These are phyloP conservation scores for Malassezia pachydermatis DNA, from an alignment of 1,284 basidiomycete genomes.

Conservation along the genomic window DNA sequence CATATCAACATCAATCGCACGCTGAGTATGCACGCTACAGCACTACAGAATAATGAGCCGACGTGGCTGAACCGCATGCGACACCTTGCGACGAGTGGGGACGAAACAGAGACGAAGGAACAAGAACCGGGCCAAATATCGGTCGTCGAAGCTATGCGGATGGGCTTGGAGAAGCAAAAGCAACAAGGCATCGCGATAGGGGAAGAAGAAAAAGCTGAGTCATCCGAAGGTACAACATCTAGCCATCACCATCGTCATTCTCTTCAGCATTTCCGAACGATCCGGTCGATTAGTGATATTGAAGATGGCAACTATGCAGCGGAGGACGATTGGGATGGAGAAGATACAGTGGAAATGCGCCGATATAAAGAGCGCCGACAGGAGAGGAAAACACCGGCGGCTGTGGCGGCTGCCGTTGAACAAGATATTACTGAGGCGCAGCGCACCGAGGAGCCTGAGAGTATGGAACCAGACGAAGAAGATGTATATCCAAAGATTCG, in stretches of 20 bases:
- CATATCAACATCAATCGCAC: slow-evolving; percentile 37
- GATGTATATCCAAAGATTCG: slow-evolving; percentile 28
- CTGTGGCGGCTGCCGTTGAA: slow-evolving; percentile 8
- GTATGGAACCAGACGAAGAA: slow-evolving; percentile 4
- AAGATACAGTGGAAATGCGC: slow-evolving; percentile 34
- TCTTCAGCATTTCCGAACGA: too few species aligned
- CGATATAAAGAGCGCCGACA: slow-evolving; percentile 16
- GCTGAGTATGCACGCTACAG: slow-evolving; percentile 10
- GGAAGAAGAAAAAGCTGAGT: not conserved
- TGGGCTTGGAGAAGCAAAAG: slow-evolving; percentile 1
- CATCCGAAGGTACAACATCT: too few species aligned
- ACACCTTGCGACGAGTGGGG: slow-evolving; percentile 6
- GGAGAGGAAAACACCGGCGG: slow-evolving; percentile 6
- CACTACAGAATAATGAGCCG: slow-evolving; percentile 28
- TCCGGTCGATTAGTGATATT: not conserved
- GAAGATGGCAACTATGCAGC: slow-evolving; percentile 1
- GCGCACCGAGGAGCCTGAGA: not conserved
- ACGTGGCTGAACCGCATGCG: slow-evolving; percentile 37
- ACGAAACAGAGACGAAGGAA: not conserved
- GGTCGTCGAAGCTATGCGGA: slow-evolving; percentile 3
- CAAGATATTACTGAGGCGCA: slow-evolving; percentile 12
- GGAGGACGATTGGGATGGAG: slow-evolving; percentile 39
- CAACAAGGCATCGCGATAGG: not conserved
- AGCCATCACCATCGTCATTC: too few species aligned
- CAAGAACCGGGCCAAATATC: not conserved